Evolutionary conservation across 106 monocot genomes (phyloP).

Genomic region (Phalaenopsis equestris): DNA sequence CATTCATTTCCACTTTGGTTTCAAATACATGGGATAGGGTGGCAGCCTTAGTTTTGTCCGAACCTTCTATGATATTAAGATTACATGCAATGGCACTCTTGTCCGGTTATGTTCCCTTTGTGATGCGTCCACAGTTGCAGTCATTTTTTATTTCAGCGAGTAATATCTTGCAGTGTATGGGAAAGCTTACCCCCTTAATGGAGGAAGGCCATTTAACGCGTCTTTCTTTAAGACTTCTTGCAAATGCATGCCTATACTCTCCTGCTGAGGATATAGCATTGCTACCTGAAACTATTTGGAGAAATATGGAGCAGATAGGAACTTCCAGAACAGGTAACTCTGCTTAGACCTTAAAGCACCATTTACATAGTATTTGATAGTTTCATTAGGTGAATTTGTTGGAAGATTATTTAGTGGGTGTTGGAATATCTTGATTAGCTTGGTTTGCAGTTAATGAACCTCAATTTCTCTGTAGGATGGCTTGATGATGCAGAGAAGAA

Average conservation of each 20-base stretch:
- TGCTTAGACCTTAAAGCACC: neutral
- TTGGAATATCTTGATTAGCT: neutral
- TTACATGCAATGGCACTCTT: constrained; percentile 67
- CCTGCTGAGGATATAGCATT: constrained; percentile 73
- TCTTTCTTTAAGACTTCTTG: constrained; percentile 65
- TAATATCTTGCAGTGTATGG: constrained; percentile 35
- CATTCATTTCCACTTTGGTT: constrained; percentile 37
- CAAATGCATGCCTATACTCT: constrained; percentile 71
- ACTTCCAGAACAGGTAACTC: constrained; percentile 50
- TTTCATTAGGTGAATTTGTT: neutral
- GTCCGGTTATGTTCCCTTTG: constrained; percentile 63
- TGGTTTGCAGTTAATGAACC: neutral
- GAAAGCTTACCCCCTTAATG: constrained; percentile 25
- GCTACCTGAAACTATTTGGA: constrained; percentile 84
- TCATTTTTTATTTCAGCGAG: constrained; percentile 62
- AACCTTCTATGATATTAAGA: constrained; percentile 62
- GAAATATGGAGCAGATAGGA: constrained; percentile 50
- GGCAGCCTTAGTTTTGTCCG: constrained; percentile 47
- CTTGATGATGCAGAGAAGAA: constrained; percentile 60
- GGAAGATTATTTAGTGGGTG: neutral
- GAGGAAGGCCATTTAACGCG: constrained; percentile 41
- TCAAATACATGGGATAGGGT: constrained; percentile 77
- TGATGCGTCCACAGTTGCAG: constrained; percentile 44
- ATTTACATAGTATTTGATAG: neutral
- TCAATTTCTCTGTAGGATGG: constrained; percentile 24